phyloP scores from a whole-genome alignment of 306 rosid species.

The Senna tora region DNA sequence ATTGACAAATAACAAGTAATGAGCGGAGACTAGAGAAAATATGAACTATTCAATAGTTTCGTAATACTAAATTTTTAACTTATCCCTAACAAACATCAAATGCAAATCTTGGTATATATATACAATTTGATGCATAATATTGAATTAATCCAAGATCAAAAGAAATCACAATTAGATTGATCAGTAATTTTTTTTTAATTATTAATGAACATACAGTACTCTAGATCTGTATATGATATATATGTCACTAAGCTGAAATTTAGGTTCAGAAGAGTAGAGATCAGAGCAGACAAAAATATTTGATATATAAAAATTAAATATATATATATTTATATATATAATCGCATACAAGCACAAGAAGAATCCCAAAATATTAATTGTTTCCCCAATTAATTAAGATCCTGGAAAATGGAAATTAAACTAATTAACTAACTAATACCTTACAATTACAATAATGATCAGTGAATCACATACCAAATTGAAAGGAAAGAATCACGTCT shows the following conservation, averaged over 20 bases:
- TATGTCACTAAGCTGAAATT: not conserved
- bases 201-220: too few species aligned
- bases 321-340: too few species aligned
- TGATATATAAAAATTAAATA: conserved; percentile 25
- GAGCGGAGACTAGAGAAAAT: too few species aligned
- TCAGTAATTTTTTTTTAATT: too few species aligned
- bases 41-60: too few species aligned
- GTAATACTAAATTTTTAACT: too few species aligned
- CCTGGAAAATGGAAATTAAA: conserved; percentile 34
- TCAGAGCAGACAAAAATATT: conserved; percentile 31
- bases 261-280: conserved; percentile 20
- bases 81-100: conserved; percentile 8
- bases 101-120: not conserved
- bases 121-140: not conserved
- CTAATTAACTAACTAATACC: too few species aligned
- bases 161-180: too few species aligned
- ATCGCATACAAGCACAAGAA: conserved; percentile 35
- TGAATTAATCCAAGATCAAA: not conserved
- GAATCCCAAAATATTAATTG: conserved; percentile 26
- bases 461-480: too few species aligned
- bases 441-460: conserved; percentile 1
- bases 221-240: too few species aligned
- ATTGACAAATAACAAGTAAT: too few species aligned
- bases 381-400: conserved; percentile 31
- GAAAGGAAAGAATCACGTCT: too few species aligned